phyloP scores from a whole-genome alignment of 1,284 basidiomycete genomes.

The Ceratorhiza oryzae-sativae region DNA sequence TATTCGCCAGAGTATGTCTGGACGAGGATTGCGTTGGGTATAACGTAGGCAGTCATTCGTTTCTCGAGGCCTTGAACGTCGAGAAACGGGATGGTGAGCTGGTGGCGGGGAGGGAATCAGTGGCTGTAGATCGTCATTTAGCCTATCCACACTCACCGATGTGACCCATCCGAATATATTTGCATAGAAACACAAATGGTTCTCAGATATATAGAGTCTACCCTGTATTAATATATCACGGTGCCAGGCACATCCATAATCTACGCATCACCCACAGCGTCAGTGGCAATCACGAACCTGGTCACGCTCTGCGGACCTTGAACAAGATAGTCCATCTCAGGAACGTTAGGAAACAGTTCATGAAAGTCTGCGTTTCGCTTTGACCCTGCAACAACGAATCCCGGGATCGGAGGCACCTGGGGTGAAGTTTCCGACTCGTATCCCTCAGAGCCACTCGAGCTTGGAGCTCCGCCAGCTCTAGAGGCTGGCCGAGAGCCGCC shows the following conservation, averaged over 20 bases:
- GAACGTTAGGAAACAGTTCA: slow-evolving; percentile 86
- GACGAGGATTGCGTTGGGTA: slow-evolving; percentile 95
- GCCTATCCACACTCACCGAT: slow-evolving; percentile 62
- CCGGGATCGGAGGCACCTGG: slow-evolving; percentile 66
- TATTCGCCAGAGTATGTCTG: slow-evolving; percentile 84
- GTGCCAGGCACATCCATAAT: slow-evolving; percentile 95
- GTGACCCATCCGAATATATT: slow-evolving; percentile 99
- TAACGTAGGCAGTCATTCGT: slow-evolving; percentile 97
- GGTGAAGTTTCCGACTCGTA: slow-evolving; percentile 51
- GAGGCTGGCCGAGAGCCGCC: slow-evolving; percentile 14
- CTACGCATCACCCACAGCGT: slow-evolving; percentile 54
- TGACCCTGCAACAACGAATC: slow-evolving; percentile 95
- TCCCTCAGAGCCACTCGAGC: slow-evolving; percentile 41
- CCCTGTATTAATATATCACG: slow-evolving; percentile 97
- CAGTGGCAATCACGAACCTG: not conserved
- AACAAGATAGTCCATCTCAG: slow-evolving; percentile 97
- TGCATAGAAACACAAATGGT: slow-evolving; percentile 97
- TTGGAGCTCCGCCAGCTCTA: not conserved
- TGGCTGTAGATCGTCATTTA: not conserved
- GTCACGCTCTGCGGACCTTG: slow-evolving; percentile 71
- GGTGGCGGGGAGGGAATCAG: slow-evolving; percentile 32
- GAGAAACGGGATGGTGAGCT: slow-evolving; percentile 91
- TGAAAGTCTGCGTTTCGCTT: slow-evolving; percentile 97
- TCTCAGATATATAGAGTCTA: slow-evolving; percentile 94
- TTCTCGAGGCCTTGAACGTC: slow-evolving; percentile 92